These are phyloP conservation scores for Hibiscus trionum DNA, from an alignment of 345 rosid species.

Conservation along the genomic window DNA sequence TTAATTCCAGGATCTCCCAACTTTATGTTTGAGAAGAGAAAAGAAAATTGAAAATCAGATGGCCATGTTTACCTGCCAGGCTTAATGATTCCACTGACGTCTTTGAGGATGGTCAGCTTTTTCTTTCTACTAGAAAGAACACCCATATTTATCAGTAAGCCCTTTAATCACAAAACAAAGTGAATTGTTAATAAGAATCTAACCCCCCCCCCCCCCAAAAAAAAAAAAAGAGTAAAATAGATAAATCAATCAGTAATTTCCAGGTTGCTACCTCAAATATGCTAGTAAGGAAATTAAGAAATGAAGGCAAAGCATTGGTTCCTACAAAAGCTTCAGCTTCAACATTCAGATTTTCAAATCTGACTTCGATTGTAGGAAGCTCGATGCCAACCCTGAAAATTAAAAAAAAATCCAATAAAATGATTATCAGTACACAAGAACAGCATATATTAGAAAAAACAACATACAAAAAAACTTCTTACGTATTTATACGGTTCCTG, in stretches of 20 bases:
- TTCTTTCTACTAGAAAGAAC: slow-evolving; percentile 3
- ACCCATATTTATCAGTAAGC: background rate
- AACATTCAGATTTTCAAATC: slow-evolving; percentile 39
- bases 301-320: slow-evolving; percentile 40
- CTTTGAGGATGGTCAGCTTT: background rate
- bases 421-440: too few species aligned
- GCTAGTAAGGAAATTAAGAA: slow-evolving; percentile 22
- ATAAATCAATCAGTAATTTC: too few species aligned
- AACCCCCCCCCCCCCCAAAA: too few species aligned
- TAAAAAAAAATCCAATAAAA: too few species aligned
- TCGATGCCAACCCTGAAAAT: slow-evolving; percentile 37
- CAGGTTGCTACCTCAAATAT: slow-evolving; percentile 28
- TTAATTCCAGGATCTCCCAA: background rate
- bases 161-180: background rate
- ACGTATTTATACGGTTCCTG: slow-evolving; percentile 26
- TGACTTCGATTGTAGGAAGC: slow-evolving; percentile 42
- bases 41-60: background rate
- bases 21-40: background rate
- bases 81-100: background rate
- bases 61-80: background rate
- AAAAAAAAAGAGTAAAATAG: too few species aligned
- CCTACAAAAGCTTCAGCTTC: slow-evolving; percentile 41
- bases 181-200: too few species aligned
- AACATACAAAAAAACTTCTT: background rate
- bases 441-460: too few species aligned